phyloP scores from a whole-genome alignment of 116 monocot genomes.

The Thalassia testudinum region DNA sequence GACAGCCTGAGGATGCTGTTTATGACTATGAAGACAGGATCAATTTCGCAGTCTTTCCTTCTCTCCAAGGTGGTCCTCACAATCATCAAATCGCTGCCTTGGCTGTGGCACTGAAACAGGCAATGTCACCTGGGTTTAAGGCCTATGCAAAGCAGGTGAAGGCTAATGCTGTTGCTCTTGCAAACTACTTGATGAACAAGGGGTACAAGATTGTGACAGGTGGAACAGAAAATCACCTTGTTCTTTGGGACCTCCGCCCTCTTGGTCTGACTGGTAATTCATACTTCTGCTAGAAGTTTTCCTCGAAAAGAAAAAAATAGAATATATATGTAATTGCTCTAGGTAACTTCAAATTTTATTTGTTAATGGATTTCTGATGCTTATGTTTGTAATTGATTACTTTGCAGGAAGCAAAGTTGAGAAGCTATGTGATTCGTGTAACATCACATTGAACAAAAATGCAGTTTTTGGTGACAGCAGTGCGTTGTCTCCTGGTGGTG shows the following conservation, averaged over 20 bases:
- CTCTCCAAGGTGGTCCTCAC: too few species aligned
- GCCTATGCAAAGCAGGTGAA: constrained; percentile 54
- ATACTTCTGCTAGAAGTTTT: too few species aligned
- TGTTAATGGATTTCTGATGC: too few species aligned
- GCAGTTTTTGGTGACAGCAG: constrained; percentile 81
- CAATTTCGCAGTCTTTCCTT: constrained; percentile 80
- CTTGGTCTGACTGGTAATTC: constrained; percentile 75
- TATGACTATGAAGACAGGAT: constrained; percentile 81
- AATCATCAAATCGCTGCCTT: constrained; percentile 80
- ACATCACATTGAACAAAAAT: constrained; percentile 68
- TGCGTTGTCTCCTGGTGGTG: constrained; percentile 60
- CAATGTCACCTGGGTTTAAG: constrained; percentile 48
- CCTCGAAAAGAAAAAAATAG: too few species aligned
- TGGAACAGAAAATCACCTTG: constrained; percentile 78
- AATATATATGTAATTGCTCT: too few species aligned
- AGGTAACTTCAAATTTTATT: too few species aligned
- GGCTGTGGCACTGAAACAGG: constrained; percentile 75
- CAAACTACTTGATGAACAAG: too few species aligned
- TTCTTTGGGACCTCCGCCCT: constrained; percentile 84
- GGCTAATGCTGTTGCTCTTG: too few species aligned
- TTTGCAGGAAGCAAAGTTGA: constrained; percentile 72
- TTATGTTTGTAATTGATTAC: neutral
- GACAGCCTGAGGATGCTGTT: constrained; percentile 59
- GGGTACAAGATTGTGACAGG: too few species aligned
- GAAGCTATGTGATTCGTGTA: constrained; percentile 62